phyloP scores from a whole-genome alignment of 2,329 filamentous ascomycete species.

The Fusarium sp. region DNA sequence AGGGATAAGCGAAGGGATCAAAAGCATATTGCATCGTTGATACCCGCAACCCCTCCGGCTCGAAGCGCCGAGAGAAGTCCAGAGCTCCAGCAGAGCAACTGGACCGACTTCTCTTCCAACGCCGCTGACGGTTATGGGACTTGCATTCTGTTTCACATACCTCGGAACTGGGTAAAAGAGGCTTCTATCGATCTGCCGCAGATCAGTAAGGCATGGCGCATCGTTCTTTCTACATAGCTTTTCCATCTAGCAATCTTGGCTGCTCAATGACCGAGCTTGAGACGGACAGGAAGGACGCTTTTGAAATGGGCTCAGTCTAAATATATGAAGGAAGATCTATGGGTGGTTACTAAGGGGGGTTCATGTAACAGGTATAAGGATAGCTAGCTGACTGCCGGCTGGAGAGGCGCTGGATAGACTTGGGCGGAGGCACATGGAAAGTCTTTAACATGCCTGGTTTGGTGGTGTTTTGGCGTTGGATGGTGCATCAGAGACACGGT shows the following conservation, averaged over 20 bases:
- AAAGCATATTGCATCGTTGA: slow-evolving; percentile 47
- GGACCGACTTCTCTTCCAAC: slow-evolving; percentile 21
- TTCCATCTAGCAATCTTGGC: slow-evolving; percentile 6
- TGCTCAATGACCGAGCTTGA: slow-evolving; percentile 7
- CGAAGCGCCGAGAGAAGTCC: slow-evolving; percentile 24
- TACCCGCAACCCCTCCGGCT: slow-evolving; percentile 42
- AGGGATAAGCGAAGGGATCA: slow-evolving; percentile 42
- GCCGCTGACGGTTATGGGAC: slow-evolving; percentile 37
- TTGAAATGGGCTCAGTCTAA: slow-evolving; percentile 1
- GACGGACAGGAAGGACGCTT: slow-evolving; percentile 4
- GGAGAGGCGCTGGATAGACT: slow-evolving; percentile 25
- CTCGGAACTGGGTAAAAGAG: slow-evolving; percentile 30
- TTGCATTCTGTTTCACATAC: slow-evolving; percentile 41
- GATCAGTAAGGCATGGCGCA: slow-evolving; percentile 17
- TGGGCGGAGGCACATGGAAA: slow-evolving; percentile 13
- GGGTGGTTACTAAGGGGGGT: neutral
- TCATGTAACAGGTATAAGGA: slow-evolving; percentile 12
- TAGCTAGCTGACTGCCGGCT: slow-evolving; percentile 3
- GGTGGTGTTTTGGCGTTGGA: slow-evolving; percentile 42
- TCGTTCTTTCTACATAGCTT: slow-evolving; percentile 20
- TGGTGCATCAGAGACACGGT: slow-evolving; percentile 42
- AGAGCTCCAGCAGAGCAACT: slow-evolving; percentile 18
- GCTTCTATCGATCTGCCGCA: slow-evolving; percentile 15
- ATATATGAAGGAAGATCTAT: slow-evolving; percentile 2
- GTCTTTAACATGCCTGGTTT: slow-evolving; percentile 28